These are phyloP conservation scores for Knoxdaviesia capensis DNA, from an alignment of 2,329 filamentous ascomycete genomes.

Conservation along the genomic window DNA sequence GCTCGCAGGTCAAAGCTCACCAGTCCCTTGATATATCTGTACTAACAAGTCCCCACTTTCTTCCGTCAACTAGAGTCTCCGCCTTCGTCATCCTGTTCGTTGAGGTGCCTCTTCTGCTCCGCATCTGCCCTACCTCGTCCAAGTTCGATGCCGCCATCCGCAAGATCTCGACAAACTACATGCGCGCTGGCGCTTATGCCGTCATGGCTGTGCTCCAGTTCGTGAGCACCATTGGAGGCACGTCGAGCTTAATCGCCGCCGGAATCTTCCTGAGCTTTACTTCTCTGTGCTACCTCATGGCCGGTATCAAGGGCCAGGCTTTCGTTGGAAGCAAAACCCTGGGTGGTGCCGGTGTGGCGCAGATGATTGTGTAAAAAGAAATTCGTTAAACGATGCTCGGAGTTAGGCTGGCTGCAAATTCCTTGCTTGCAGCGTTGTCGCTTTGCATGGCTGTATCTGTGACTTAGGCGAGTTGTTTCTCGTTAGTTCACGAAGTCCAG, in stretches of 20 bases:
- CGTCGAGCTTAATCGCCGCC: slow-evolving; percentile 65
- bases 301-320: slow-evolving; percentile 62
- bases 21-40: not conserved
- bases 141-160: slow-evolving; percentile 81
- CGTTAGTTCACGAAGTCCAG: too few relatives aligned
- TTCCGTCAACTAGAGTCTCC: slow-evolving; percentile 31
- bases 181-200: slow-evolving; percentile 74
- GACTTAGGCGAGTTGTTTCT: too few relatives aligned
- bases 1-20: too few relatives aligned
- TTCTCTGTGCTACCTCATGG: slow-evolving; percentile 59
- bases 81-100: slow-evolving; percentile 63
- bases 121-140: slow-evolving; percentile 88
- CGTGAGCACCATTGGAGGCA: slow-evolving; percentile 46
- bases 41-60: not conserved
- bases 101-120: slow-evolving; percentile 82
- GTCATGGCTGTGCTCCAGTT: slow-evolving; percentile 71
- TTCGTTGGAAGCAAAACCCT: slow-evolving; percentile 92
- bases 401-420: too few relatives aligned
- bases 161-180: slow-evolving; percentile 87
- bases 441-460: too few relatives aligned
- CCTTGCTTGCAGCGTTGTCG: too few relatives aligned
- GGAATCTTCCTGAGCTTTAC: slow-evolving; percentile 66
- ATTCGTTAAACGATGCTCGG: too few relatives aligned
- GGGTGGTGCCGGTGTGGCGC: slow-evolving; percentile 78
- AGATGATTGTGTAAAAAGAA: slow-evolving; percentile 72